Evolutionary conservation across 1,284 basidiomycete genomes (phyloP).

Genomic region (Austroboletus novae-zelandiae): DNA sequence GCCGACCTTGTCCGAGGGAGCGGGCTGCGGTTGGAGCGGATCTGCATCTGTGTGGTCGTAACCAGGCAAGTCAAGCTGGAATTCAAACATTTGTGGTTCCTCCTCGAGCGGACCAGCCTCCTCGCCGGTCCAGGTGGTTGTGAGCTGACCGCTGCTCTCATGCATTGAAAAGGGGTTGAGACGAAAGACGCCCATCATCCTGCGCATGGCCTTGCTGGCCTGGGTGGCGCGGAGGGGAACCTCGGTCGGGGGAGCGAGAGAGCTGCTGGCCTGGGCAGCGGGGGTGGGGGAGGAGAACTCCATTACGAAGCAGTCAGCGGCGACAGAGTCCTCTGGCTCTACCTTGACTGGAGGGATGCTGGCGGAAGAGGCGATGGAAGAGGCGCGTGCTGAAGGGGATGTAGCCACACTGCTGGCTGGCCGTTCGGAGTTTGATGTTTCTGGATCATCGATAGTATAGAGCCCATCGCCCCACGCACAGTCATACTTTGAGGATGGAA

Average conservation of each 20-base stretch:
- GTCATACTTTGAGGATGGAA: constrained; percentile 19
- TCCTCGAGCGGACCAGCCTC: constrained; percentile 54
- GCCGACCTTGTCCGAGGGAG: constrained; percentile 12
- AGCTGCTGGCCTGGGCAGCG: constrained; percentile 34
- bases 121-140: constrained; percentile 39
- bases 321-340: constrained; percentile 27
- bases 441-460: constrained; percentile 33
- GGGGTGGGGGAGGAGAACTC: constrained; percentile 32
- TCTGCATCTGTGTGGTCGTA: constrained; percentile 23
- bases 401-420: constrained; percentile 33
- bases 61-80: constrained; percentile 47
- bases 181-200: constrained; percentile 73
- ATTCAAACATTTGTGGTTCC: constrained; percentile 60
- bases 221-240: constrained; percentile 73
- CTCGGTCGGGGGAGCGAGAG: constrained; percentile 53
- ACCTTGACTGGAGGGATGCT: constrained; percentile 31
- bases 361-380: constrained; percentile 31
- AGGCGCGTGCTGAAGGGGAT: constrained; percentile 36
- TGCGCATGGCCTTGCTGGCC: constrained; percentile 61
- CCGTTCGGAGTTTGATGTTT: constrained; percentile 35
- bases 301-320: constrained; percentile 37
- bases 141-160: constrained; percentile 42
- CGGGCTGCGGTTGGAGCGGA: constrained; percentile 15
- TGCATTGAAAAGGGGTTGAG: constrained; percentile 74
- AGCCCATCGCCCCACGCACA: constrained; percentile 31